phyloP scores from a whole-genome alignment of 768 basidiomycete genomes.

The Dendrothele bispora region DNA sequence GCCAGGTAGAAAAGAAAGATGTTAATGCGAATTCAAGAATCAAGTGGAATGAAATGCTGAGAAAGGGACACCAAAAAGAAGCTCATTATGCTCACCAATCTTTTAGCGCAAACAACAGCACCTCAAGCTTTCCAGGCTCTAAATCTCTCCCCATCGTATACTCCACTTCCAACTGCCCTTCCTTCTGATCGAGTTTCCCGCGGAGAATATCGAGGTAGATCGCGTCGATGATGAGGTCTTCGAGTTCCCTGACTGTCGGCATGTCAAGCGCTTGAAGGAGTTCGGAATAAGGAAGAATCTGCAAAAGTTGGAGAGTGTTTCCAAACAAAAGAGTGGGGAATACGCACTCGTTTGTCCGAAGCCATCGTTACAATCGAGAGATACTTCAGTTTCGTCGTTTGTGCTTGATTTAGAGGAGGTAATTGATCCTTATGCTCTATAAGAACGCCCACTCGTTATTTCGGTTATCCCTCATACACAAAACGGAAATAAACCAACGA shows the following conservation, averaged over 20 bases:
- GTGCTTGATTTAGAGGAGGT: constrained; percentile 69
- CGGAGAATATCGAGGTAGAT: constrained; percentile 90
- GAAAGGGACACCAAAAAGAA: too few relatives aligned
- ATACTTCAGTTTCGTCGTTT: constrained; percentile 88
- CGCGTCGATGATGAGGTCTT: constrained; percentile 96
- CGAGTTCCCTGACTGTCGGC: constrained; percentile 81
- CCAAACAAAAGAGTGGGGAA: constrained; percentile 1
- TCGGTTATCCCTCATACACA: neutral
- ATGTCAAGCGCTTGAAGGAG: constrained; percentile 74
- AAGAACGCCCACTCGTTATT: too few relatives aligned
- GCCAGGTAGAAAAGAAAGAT: too few relatives aligned
- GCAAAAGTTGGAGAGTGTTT: constrained; percentile 1
- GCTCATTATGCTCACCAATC: constrained; percentile 77
- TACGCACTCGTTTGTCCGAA: constrained; percentile 67
- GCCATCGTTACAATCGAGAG: constrained; percentile 89
- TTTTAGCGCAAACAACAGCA: constrained; percentile 58
- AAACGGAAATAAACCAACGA: constrained; percentile 37
- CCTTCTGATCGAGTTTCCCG: constrained; percentile 92
- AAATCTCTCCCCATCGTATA: constrained; percentile 92
- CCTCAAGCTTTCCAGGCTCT: constrained; percentile 68
- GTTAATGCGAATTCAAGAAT: too few relatives aligned
- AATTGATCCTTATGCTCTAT: constrained; percentile 65
- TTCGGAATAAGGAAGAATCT: constrained; percentile 82
- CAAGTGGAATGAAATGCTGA: too few relatives aligned
- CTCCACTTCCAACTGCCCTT: constrained; percentile 86